Conservation (phyloP, 1,284 basidiomycete genomes). For the Ganoderma boninense region DNA sequence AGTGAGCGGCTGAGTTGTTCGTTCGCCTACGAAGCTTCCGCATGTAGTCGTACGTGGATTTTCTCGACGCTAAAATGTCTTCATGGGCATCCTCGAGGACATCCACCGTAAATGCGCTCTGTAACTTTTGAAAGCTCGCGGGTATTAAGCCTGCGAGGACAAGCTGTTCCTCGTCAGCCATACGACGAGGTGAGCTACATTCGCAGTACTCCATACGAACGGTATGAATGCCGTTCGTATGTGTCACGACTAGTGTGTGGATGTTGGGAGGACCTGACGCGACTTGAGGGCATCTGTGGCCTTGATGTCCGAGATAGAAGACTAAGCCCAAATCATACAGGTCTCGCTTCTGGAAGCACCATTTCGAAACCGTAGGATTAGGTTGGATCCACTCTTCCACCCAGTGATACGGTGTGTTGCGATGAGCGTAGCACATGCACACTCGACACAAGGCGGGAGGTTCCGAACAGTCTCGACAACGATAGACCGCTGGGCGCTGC, state of each 20-base stretch:
- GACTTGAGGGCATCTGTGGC: background rate
- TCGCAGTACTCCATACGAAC: background rate
- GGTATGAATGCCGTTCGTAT: background rate
- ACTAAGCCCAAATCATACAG: background rate
- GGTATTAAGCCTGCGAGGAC: background rate
- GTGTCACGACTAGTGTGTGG: background rate
- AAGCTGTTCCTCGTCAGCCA: background rate
- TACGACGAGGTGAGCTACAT: background rate
- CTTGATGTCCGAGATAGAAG: background rate
- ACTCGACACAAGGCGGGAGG: background rate
- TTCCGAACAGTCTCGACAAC: background rate
- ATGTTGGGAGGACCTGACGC: background rate
- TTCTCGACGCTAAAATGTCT: background rate
- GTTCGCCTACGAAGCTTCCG: background rate
- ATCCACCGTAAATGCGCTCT: background rate
- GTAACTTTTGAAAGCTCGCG: background rate
- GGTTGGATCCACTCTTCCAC: background rate
- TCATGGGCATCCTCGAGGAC: background rate
- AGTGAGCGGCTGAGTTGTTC: background rate
- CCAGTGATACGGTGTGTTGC: background rate
- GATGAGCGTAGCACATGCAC: background rate
- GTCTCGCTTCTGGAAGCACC: background rate
- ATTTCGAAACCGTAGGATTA: background rate
- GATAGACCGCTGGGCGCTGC: background rate
- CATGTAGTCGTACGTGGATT: background rate